Percentiles rank a stretch among this genome's conserved stretches.
Conservation (phyloP, 2,329 filamentous ascomycete species). For the Aschersonia sp. region DNA sequence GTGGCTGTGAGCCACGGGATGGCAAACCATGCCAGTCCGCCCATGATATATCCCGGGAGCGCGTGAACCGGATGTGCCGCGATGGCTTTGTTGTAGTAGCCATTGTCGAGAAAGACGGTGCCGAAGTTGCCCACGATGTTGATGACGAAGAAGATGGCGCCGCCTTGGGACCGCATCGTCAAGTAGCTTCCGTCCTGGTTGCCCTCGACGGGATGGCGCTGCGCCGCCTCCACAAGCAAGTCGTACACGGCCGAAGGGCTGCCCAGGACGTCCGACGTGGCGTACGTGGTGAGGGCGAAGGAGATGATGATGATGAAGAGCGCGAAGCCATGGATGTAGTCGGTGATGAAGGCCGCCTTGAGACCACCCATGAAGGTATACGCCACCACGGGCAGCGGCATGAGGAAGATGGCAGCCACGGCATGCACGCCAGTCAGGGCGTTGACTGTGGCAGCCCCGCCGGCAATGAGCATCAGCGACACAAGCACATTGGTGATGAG, state of each 20-base stretch:
- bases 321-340: slow-evolving; percentile 77
- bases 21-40: slow-evolving; percentile 80
- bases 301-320: slow-evolving; percentile 74
- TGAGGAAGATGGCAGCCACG: slow-evolving; percentile 48
- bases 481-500: slow-evolving; percentile 78
- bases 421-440: slow-evolving; percentile 34
- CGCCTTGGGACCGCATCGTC: slow-evolving; percentile 60
- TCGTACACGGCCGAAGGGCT: slow-evolving; percentile 70
- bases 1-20: slow-evolving; percentile 85
- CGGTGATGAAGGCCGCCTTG: slow-evolving; percentile 77
- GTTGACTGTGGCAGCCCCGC: slow-evolving; percentile 48
- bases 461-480: slow-evolving; percentile 77
- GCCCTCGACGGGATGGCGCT: slow-evolving; percentile 59
- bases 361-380: slow-evolving; percentile 71
- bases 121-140: slow-evolving; percentile 74
- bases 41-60: slow-evolving; percentile 76
- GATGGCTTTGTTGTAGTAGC: slow-evolving; percentile 90
- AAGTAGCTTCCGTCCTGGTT: slow-evolving; percentile 74
- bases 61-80: slow-evolving; percentile 75
- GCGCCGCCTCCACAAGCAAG: slow-evolving; percentile 53
- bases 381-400: slow-evolving; percentile 30
- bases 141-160: slow-evolving; percentile 82
- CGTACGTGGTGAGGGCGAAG: slow-evolving; percentile 72
- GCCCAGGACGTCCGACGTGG: slow-evolving; percentile 56
- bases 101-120: slow-evolving; percentile 75